These are phyloP conservation scores for Xylariaceae sp. DNA, from an alignment of 2,329 filamentous ascomycete species.

Conservation along the genomic window DNA sequence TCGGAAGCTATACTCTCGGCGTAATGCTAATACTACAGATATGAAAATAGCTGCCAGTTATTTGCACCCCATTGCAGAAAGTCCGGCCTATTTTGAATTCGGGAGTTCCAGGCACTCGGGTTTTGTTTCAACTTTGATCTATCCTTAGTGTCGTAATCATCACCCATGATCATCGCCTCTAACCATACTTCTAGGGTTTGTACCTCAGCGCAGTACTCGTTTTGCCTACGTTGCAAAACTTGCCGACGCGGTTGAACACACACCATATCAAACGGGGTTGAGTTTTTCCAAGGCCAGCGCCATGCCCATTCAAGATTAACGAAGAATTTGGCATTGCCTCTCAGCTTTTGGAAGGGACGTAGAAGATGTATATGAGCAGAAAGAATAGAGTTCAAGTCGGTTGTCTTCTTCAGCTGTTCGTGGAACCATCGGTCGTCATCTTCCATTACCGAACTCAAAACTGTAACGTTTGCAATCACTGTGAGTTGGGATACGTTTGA, in stretches of 20 bases:
- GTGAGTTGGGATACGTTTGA: slow-evolving; percentile 3
- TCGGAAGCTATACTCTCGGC: too few relatives aligned
- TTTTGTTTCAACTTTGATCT: too few relatives aligned
- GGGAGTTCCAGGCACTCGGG: too few relatives aligned
- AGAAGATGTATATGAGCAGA: background rate
- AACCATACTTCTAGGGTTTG: background rate
- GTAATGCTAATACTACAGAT: too few relatives aligned
- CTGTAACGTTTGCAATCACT: background rate
- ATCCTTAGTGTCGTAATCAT: background rate
- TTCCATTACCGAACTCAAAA: background rate
- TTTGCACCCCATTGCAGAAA: too few relatives aligned
- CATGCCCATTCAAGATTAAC: slow-evolving; percentile 12
- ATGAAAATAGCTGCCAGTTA: too few relatives aligned
- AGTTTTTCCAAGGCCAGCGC: background rate
- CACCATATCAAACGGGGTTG: background rate
- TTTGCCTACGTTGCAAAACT: background rate
- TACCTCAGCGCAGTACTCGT: background rate
- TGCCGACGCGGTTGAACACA: background rate
- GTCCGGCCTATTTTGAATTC: too few relatives aligned
- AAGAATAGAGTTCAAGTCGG: background rate
- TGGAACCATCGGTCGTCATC: background rate
- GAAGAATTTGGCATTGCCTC: slow-evolving; percentile 9
- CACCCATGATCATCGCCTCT: background rate
- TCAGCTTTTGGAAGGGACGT: slow-evolving; percentile 1
- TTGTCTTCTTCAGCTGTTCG: background rate